These are phyloP conservation scores for Kingdonia uniflora DNA, from an alignment of 164 flowering plant genomes.

Conservation along the genomic window DNA sequence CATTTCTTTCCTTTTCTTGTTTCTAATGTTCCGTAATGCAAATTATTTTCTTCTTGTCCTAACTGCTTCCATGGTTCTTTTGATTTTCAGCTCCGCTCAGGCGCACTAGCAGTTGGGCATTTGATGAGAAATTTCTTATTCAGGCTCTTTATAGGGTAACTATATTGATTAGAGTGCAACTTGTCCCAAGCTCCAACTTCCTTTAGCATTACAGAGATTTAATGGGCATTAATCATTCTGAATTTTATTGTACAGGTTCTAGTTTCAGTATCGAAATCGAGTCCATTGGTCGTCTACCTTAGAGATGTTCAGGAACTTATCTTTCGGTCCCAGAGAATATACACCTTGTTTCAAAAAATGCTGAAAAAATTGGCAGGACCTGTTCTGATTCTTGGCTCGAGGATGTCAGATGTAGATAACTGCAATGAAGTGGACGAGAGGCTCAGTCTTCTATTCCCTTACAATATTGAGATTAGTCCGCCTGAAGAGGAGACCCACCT, in stretches of 20 bases:
- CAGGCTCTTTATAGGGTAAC: conserved; percentile 85
- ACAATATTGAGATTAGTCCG: conserved; percentile 74
- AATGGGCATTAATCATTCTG: too few species aligned
- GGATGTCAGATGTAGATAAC: conserved; percentile 36
- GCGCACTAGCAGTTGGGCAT: conserved; percentile 79
- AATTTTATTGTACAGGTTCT: conserved; percentile 46
- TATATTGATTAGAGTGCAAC: too few species aligned
- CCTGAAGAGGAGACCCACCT: conserved; percentile 72
- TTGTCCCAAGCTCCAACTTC: too few species aligned
- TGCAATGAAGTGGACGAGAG: conserved; percentile 53
- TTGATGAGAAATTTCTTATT: conserved; percentile 78
- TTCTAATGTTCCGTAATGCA: too few species aligned
- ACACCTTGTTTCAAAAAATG: conserved; percentile 72
- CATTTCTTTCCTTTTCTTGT: too few species aligned
- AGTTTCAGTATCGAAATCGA: conserved; percentile 46
- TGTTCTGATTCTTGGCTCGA: conserved; percentile 80
- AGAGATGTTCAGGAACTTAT: conserved; percentile 74
- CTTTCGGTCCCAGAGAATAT: conserved; percentile 48
- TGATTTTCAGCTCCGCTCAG: conserved; percentile 44
- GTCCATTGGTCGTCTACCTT: conserved; percentile 67
- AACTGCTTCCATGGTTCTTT: neutral
- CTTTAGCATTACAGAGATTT: too few species aligned
- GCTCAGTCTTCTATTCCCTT: conserved; percentile 58
- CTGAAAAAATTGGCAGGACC: conserved; percentile 63
- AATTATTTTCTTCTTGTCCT: too few species aligned